Conservation (phyloP, 768 basidiomycete species). For the Leccinum incarnatum region DNA sequence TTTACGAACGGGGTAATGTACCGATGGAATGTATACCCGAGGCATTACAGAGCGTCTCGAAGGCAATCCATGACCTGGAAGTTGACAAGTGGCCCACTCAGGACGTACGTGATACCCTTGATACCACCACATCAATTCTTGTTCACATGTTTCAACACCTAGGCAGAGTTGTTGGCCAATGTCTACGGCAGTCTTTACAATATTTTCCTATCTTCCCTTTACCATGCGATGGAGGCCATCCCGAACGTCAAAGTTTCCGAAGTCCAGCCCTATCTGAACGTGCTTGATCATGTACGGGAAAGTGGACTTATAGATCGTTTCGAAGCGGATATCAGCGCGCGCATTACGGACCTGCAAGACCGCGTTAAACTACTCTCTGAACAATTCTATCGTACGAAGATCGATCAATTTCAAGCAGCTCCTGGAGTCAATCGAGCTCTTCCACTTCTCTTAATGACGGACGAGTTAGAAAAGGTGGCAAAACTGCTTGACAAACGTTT, state of each 20-base stretch:
- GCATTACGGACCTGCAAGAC: conserved; percentile 65
- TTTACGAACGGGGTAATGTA: conserved; percentile 87
- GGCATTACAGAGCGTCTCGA: conserved; percentile 71
- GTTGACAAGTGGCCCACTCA: conserved; percentile 73
- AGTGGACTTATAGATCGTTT: conserved; percentile 71
- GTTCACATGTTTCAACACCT: conserved; percentile 5
- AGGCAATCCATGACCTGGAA: conserved; percentile 67
- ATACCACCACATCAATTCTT: conserved; percentile 1
- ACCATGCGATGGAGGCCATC: conserved; percentile 77
- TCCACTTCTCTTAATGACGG: conserved; percentile 79
- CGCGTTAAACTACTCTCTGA: conserved; percentile 58
- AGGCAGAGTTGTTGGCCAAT: conserved; percentile 68
- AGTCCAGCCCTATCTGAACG: conserved; percentile 57
- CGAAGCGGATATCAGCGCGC: conserved; percentile 67
- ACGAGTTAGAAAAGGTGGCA: conserved; percentile 83
- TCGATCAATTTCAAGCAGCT: conserved; percentile 58
- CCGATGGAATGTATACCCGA: conserved; percentile 95
- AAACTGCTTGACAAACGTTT: conserved; percentile 87
- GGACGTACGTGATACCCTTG: conserved; percentile 59
- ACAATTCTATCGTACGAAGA: conserved; percentile 60
- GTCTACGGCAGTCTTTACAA: conserved; percentile 78
- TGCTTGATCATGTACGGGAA: conserved; percentile 70
- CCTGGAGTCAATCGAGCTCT: conserved; percentile 81
- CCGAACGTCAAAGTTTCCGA: conserved; percentile 73
- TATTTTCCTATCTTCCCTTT: conserved; percentile 80